These are phyloP conservation scores for Conoideocrella luteorostrata DNA, from an alignment of 2,329 filamentous ascomycete species.

Conservation along the genomic window DNA sequence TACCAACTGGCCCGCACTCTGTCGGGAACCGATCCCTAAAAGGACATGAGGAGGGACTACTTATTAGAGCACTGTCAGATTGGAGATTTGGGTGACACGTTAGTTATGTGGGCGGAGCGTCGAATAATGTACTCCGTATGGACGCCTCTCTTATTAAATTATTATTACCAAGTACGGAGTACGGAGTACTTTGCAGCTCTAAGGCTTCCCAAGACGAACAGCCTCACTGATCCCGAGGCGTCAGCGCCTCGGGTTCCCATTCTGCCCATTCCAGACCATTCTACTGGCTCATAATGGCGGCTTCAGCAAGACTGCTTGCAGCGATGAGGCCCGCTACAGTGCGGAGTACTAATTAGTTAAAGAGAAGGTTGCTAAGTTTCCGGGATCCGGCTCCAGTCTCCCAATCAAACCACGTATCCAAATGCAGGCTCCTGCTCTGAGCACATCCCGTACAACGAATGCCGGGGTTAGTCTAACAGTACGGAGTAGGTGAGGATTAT, in stretches of 20 bases:
- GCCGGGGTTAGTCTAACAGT: no score
- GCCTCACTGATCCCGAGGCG: conserved; percentile 6
- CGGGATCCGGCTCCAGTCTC: conserved; percentile 11
- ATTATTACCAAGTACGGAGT: no score
- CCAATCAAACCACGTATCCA: conserved; percentile 14
- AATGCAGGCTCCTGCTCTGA: conserved; percentile 14
- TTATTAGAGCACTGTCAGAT: background rate
- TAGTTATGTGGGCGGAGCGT: background rate
- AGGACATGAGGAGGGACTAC: background rate
- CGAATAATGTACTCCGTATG: no score
- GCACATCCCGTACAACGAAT: no score
- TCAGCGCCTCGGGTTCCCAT: background rate
- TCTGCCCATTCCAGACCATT: conserved; percentile 1
- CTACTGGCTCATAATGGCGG: conserved; percentile 6
- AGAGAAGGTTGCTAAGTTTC: conserved; percentile 3
- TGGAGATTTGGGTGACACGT: background rate
- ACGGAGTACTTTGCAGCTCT: background rate
- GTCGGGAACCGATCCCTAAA: background rate
- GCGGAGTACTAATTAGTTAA: background rate
- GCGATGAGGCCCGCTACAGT: background rate
- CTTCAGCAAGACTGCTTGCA: conserved; percentile 12
- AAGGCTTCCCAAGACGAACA: background rate
- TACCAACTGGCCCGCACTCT: conserved; percentile 2
- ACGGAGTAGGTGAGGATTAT: no score
- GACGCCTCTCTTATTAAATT: no score